A percentile compares a stretch with the other conserved stretches of the same genome.
These are phyloP conservation scores for Elsinoe fawcettii DNA, from an alignment of 2,329 filamentous ascomycete species.

Conservation along the genomic window DNA sequence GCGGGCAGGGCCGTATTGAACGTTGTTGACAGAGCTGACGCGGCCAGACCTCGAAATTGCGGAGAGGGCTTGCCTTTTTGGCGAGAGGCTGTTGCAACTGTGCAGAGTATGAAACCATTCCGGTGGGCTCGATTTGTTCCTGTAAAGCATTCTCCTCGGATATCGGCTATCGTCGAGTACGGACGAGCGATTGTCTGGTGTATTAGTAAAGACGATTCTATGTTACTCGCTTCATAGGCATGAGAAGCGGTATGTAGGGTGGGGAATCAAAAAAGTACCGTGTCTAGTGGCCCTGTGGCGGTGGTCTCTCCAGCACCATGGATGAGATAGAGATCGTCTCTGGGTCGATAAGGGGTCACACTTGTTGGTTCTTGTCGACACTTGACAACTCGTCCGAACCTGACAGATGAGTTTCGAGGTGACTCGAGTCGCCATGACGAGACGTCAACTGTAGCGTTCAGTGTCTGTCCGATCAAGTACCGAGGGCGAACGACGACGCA, in stretches of 20 bases:
- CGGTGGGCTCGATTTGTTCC: neutral
- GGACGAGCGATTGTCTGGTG: neutral
- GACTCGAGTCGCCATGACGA: too few species aligned
- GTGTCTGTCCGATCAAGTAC: neutral
- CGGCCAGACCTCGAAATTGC: neutral
- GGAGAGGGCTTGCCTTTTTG: neutral
- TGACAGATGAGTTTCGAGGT: too few species aligned
- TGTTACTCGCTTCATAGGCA: neutral
- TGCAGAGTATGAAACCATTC: neutral
- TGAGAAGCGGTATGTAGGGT: neutral
- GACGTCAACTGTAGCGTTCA: neutral
- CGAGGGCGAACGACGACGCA: neutral
- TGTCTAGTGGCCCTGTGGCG: too few species aligned
- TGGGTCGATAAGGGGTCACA: too few species aligned
- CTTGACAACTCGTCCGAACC: too few species aligned
- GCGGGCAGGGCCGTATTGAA: slow-evolving; percentile 1
- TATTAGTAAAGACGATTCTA: neutral
- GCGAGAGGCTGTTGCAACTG: neutral
- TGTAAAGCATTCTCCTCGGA: neutral
- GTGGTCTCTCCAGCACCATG: too few species aligned
- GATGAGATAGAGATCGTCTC: too few species aligned
- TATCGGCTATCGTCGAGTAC: neutral
- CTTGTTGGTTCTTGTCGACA: too few species aligned
- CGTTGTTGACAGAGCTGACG: slow-evolving; percentile 5
- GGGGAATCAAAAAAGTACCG: too few species aligned